phyloP scores from a whole-genome alignment of 371 early-diverging fungal species.

The Mortierella sp. region DNA sequence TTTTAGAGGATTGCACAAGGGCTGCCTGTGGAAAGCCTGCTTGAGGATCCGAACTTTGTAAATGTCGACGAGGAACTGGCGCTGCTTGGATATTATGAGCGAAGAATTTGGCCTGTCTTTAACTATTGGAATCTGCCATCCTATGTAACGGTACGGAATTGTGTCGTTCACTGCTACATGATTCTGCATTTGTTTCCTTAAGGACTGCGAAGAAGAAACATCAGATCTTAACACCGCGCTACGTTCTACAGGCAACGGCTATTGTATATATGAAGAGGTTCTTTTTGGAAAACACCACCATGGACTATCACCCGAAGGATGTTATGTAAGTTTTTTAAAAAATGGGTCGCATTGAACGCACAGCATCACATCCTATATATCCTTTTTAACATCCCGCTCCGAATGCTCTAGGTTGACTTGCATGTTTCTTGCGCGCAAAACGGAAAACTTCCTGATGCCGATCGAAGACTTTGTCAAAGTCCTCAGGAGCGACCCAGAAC shows the following conservation, averaged over 20 bases:
- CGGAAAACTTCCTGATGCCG: constrained; percentile 81
- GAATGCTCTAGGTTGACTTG: constrained; percentile 72
- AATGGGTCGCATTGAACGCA: background rate
- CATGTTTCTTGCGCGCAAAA: constrained; percentile 88
- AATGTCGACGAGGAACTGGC: constrained; percentile 65
- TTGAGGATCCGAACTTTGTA: constrained; percentile 56
- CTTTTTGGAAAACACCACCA: constrained; percentile 84
- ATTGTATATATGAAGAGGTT: constrained; percentile 93
- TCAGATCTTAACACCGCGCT: background rate
- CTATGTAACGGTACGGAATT: constrained; percentile 61
- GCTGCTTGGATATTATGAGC: constrained; percentile 58
- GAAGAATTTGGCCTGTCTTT: constrained; percentile 57
- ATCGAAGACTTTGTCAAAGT: constrained; percentile 75
- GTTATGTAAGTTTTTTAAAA: constrained; percentile 67
- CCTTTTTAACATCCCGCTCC: too few species aligned
- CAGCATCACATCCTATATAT: too few species aligned
- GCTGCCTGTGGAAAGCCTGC: constrained; percentile 18
- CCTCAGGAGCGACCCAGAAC: constrained; percentile 45
- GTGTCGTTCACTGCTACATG: background rate
- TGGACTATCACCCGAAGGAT: constrained; percentile 91
- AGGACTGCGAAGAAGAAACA: constrained; percentile 1
- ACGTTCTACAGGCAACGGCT: constrained; percentile 79
- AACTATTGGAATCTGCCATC: constrained; percentile 67
- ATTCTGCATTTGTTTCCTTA: too few species aligned
- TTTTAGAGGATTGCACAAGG: constrained; percentile 28